phyloP scores from a whole-genome alignment of 257 asterid species.

The Solanum clarkiae region DNA sequence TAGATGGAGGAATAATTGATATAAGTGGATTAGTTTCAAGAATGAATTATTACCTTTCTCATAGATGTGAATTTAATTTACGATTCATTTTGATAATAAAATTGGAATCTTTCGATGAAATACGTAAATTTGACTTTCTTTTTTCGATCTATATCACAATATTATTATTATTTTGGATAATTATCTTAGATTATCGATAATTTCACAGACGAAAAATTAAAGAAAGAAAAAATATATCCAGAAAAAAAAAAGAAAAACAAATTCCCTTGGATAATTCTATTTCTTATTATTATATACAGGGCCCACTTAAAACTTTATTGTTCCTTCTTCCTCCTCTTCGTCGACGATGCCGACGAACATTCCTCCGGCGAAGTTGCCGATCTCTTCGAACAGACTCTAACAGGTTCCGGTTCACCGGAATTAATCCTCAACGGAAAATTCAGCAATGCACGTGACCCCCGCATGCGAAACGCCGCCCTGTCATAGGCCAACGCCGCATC shows the following conservation, averaged over 20 bases:
- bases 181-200: background rate
- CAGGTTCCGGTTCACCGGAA: constrained; percentile 34
- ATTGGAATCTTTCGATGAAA: background rate
- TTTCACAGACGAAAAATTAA: background rate
- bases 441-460: constrained; percentile 35
- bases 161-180: background rate
- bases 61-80: too few relatives aligned
- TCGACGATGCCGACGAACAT: background rate
- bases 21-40: background rate
- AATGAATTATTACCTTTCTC: too few relatives aligned
- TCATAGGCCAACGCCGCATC: constrained; percentile 41
- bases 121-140: background rate
- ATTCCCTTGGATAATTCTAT: background rate
- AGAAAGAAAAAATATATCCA: background rate
- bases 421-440: constrained; percentile 29
- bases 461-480: constrained; percentile 31
- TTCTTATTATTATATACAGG: background rate
- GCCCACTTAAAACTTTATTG: background rate
- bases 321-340: constrained; percentile 15
- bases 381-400: constrained; percentile 17
- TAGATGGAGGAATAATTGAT: too few relatives aligned
- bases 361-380: background rate
- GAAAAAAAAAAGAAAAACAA: background rate
- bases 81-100: background rate
- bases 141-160: background rate